These are phyloP conservation scores for Leucosporidium yakuticum DNA, from an alignment of 768 basidiomycete species.

Conservation along the genomic window DNA sequence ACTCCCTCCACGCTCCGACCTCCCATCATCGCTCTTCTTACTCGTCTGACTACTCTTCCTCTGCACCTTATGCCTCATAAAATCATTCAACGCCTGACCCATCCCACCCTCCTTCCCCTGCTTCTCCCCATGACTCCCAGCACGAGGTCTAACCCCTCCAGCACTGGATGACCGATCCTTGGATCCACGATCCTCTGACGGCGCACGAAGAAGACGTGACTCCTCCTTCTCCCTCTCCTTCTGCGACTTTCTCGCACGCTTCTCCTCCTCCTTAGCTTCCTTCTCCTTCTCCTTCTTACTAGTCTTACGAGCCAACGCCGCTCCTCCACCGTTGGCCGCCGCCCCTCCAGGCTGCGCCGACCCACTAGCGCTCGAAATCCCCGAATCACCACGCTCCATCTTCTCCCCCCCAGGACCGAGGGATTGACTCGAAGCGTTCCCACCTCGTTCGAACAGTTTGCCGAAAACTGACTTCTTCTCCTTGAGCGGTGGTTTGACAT, in stretches of 20 bases:
- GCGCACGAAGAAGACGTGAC: not conserved
- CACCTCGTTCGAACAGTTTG: slow-evolving; percentile 26
- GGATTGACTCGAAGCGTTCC: slow-evolving; percentile 8
- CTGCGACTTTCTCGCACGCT: slow-evolving; percentile 4
- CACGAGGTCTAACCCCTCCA: not conserved
- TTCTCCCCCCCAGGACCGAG: not conserved
- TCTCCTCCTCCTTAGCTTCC: not conserved
- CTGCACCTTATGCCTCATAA: slow-evolving; percentile 33
- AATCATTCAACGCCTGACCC: slow-evolving; percentile 26
- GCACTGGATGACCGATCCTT: not conserved
- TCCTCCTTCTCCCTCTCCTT: slow-evolving; percentile 20
- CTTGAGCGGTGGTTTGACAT: not conserved
- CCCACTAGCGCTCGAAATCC: not conserved
- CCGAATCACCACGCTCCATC: slow-evolving; percentile 6
- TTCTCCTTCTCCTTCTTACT: slow-evolving; percentile 12
- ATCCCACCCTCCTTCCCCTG: slow-evolving; percentile 14
- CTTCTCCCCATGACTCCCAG: slow-evolving; percentile 9
- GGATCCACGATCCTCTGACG: not conserved
- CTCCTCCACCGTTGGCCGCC: slow-evolving; percentile 1
- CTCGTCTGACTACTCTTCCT: slow-evolving; percentile 29
- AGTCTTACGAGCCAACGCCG: slow-evolving; percentile 7
- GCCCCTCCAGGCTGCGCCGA: not conserved
- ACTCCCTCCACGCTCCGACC: slow-evolving; percentile 11
- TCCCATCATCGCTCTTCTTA: slow-evolving; percentile 26
- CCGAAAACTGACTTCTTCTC: slow-evolving; percentile 34